Percentiles rank a stretch among this genome's conserved stretches.
These are phyloP conservation scores for Zymoseptoria pseudotritici DNA, from an alignment of 2,329 filamentous ascomycete genomes.

Conservation along the genomic window DNA sequence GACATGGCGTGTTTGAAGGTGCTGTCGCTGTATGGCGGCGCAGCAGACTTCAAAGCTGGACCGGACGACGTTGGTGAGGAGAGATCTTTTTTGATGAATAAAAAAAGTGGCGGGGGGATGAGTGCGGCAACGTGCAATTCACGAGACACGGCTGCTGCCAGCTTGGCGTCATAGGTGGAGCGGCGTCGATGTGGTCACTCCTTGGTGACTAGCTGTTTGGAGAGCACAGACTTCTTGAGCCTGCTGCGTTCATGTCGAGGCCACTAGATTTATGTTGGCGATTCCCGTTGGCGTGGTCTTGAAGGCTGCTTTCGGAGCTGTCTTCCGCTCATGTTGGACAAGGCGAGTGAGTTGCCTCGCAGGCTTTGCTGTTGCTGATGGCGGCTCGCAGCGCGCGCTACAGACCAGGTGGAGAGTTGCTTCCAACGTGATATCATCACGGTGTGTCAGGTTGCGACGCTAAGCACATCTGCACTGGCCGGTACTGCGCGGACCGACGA, in stretches of 20 bases:
- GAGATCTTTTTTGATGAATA: background rate
- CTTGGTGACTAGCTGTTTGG: background rate
- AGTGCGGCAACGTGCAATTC: background rate
- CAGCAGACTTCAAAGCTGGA: background rate
- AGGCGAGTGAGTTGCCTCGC: too few relatives aligned
- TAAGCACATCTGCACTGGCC: background rate
- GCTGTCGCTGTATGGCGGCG: background rate
- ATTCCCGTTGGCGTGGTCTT: too few relatives aligned
- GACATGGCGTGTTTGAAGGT: background rate
- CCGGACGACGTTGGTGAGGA: background rate
- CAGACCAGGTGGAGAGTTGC: too few relatives aligned
- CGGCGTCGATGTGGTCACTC: background rate
- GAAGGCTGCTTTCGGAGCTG: too few relatives aligned
- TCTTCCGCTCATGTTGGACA: too few relatives aligned
- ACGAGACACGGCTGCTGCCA: background rate
- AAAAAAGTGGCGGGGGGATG: background rate
- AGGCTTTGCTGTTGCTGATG: too few relatives aligned
- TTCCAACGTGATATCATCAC: too few relatives aligned
- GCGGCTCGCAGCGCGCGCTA: too few relatives aligned
- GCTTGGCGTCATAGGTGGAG: background rate
- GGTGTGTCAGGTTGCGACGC: background rate
- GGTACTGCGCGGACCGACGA: background rate
- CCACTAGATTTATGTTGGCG: too few relatives aligned
- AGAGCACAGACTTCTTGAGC: too few relatives aligned
- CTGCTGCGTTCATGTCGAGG: too few relatives aligned